phyloP scores from a whole-genome alignment of 148 eudicot genomes.

The Rhododendron vialii region DNA sequence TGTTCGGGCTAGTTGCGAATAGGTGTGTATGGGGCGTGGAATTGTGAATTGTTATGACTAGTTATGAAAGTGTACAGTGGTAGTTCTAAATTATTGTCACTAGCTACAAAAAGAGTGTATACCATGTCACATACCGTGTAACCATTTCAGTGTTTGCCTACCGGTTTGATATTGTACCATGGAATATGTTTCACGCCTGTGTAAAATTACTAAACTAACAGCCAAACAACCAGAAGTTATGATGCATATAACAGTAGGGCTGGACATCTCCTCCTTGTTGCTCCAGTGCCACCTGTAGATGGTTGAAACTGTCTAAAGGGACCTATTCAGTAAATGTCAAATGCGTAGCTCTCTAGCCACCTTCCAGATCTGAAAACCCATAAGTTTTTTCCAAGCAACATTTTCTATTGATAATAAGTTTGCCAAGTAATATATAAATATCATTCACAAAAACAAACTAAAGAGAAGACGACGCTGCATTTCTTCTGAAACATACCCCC shows the following conservation, averaged over 20 bases:
- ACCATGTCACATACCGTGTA: not conserved
- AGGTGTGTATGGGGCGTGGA: not conserved
- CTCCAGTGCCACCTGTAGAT: not conserved
- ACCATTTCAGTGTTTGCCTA: not conserved
- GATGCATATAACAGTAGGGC: not conserved
- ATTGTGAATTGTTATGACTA: not conserved
- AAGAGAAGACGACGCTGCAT: not conserved
- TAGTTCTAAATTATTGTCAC: not conserved
- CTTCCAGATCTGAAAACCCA: not conserved
- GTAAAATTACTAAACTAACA: not conserved
- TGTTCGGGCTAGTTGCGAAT: not conserved
- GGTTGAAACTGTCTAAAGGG: not conserved
- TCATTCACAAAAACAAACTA: conserved; percentile 18
- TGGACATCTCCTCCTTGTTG: not conserved
- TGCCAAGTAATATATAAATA: not conserved
- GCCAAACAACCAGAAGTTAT: not conserved
- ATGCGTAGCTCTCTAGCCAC: not conserved
- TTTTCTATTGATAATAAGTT: not conserved
- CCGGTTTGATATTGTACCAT: not conserved
- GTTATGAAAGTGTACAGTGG: not conserved
- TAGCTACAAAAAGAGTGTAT: not conserved
- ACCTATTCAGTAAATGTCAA: not conserved
- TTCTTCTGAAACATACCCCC: conserved; percentile 59
- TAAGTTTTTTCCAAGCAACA: not conserved
- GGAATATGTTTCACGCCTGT: not conserved